Conservation (phyloP, 495 filamentous ascomycete species). For the Hypoxylon subgilvum region DNA sequence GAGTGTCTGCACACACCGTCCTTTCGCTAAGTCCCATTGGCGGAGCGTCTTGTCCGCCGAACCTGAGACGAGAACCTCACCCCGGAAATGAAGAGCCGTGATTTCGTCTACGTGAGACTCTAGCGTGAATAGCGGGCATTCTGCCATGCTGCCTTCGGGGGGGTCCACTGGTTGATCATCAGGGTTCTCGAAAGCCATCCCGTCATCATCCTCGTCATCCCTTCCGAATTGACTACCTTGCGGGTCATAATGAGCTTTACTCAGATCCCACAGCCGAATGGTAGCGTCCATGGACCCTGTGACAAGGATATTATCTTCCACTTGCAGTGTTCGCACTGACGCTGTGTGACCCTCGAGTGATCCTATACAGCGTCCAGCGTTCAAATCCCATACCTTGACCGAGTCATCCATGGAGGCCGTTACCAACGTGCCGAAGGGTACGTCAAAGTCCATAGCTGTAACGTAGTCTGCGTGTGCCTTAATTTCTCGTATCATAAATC, state of each 20-base stretch:
- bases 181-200: conserved; percentile 63
- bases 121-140: conserved; percentile 85
- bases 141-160: conserved; percentile 74
- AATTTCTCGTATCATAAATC: conserved; percentile 84
- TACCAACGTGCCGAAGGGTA: conserved; percentile 92
- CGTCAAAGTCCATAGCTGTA: conserved; percentile 92
- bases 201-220: conserved; percentile 66
- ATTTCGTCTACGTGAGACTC: conserved; percentile 93
- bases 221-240: conserved; percentile 69
- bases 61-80: conserved; percentile 88
- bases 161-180: conserved; percentile 67
- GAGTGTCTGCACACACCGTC: conserved; percentile 93
- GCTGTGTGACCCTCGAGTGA: conserved; percentile 92
- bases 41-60: conserved; percentile 96
- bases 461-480: conserved; percentile 88
- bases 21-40: conserved; percentile 96
- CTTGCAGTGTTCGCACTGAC: conserved; percentile 89
- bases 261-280: conserved; percentile 92
- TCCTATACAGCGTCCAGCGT: conserved; percentile 87
- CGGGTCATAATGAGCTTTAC: conserved; percentile 63
- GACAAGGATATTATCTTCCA: conserved; percentile 93
- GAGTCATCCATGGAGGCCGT: conserved; percentile 95
- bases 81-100: conserved; percentile 88
- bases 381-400: conserved; percentile 97
- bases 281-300: conserved; percentile 97